Evolutionary conservation across 768 basidiomycete genomes (phyloP).

Genomic region (Ramaria rubella): DNA sequence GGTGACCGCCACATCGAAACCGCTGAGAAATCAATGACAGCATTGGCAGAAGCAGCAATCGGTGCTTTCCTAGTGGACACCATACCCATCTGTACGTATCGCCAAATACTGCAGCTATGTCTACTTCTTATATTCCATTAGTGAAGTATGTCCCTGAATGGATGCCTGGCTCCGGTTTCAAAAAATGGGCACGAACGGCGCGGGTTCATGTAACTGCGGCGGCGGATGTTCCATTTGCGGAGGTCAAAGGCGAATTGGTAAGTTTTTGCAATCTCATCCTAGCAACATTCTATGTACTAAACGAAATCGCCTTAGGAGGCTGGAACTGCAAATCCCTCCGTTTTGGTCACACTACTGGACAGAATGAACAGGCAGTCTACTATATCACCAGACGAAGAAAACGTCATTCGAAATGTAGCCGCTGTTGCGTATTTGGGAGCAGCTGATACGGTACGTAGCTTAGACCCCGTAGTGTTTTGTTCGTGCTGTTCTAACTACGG

Average conservation of each 20-base stretch:
- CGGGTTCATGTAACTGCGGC: slow-evolving; percentile 21
- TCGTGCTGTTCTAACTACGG: background rate
- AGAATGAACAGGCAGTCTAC: background rate
- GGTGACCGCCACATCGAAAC: slow-evolving; percentile 33
- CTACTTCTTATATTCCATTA: background rate
- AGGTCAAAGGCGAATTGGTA: slow-evolving; percentile 38
- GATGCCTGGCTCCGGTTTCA: slow-evolving; percentile 3
- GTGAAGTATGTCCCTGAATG: slow-evolving; percentile 7
- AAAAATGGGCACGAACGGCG: background rate
- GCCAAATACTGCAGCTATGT: background rate
- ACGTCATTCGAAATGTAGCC: background rate
- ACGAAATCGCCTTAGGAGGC: background rate
- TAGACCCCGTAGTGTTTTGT: background rate
- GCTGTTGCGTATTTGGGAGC: background rate
- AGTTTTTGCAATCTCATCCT: background rate
- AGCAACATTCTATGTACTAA: background rate
- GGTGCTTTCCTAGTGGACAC: slow-evolving; percentile 27
- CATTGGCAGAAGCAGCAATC: slow-evolving; percentile 20
- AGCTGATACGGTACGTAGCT: background rate
- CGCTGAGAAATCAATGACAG: slow-evolving; percentile 25
- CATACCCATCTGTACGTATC: slow-evolving; percentile 23
- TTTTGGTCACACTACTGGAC: background rate
- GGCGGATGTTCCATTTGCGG: slow-evolving; percentile 31
- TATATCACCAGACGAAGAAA: background rate
- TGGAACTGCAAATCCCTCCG: background rate